phyloP scores from a whole-genome alignment of 2,329 filamentous ascomycete species.

The Claviceps capensis region DNA sequence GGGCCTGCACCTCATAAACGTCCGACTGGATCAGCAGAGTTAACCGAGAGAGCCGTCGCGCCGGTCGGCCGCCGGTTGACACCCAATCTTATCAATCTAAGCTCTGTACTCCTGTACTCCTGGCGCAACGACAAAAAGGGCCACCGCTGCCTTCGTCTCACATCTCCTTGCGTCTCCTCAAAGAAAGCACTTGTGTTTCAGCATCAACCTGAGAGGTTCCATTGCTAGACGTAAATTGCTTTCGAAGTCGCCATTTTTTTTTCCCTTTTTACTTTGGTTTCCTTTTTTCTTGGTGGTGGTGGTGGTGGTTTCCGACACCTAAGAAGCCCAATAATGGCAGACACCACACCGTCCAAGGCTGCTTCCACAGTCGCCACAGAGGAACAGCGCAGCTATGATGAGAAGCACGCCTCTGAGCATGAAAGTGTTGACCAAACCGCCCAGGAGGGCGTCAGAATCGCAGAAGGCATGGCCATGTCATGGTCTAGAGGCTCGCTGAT shows the following conservation, averaged over 20 bases:
- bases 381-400: neutral
- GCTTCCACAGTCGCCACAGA: neutral
- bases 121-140: neutral
- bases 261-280: neutral
- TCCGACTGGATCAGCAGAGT: too few species aligned
- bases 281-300: neutral
- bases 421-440: neutral
- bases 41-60: neutral
- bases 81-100: slow-evolving; percentile 2
- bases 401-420: neutral
- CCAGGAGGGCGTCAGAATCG: slow-evolving; percentile 1
- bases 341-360: neutral
- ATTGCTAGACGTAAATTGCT: neutral
- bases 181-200: too few species aligned
- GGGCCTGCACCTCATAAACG: too few species aligned
- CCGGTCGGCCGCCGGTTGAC: neutral
- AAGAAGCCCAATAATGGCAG: neutral
- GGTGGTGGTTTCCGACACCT: neutral
- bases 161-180: neutral
- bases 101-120: neutral
- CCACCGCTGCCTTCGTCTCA: neutral
- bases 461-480: slow-evolving; percentile 2
- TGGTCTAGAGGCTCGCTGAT: slow-evolving; percentile 1
- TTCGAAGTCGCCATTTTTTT: neutral
- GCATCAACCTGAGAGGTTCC: neutral